These are phyloP conservation scores for Clathrospora elynae DNA, from an alignment of 2,329 filamentous ascomycete genomes.

Conservation along the genomic window DNA sequence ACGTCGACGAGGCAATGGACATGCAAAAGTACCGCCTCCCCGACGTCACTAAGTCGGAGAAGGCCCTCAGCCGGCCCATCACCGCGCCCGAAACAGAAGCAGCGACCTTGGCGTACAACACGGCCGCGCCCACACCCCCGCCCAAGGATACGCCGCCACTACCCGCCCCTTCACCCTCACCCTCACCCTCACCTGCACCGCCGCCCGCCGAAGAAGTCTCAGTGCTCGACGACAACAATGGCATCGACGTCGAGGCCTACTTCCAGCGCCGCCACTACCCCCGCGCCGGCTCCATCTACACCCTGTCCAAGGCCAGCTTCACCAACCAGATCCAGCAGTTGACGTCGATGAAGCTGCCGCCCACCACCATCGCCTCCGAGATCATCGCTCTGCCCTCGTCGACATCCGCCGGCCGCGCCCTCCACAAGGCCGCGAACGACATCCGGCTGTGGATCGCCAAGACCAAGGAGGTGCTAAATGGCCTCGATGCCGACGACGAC, in stretches of 20 bases:
- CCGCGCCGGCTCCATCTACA: constrained; percentile 83
- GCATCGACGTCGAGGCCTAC: constrained; percentile 62
- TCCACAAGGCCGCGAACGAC: constrained; percentile 87
- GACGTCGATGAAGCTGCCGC: constrained; percentile 85
- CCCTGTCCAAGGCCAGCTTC: constrained; percentile 88
- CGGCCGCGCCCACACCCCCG: constrained; percentile 9
- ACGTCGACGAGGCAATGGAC: constrained; percentile 63
- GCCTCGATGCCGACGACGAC: constrained; percentile 92
- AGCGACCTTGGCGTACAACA: constrained; percentile 1
- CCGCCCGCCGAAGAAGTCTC: constrained; percentile 47
- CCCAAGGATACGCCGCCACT: constrained; percentile 15
- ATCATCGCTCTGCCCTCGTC: constrained; percentile 86
- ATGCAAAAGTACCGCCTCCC: constrained; percentile 75
- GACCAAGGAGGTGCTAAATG: constrained; percentile 84
- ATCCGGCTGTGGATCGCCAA: constrained; percentile 94
- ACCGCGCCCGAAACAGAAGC: constrained; percentile 22
- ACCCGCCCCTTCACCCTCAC: constrained; percentile 50
- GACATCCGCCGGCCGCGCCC: constrained; percentile 77
- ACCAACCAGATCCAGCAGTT: constrained; percentile 91
- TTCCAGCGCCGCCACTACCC: constrained; percentile 68
- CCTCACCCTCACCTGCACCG: constrained; percentile 50
- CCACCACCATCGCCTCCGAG: constrained; percentile 81
- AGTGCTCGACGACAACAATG: constrained; percentile 44
- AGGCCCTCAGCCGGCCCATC: constrained; percentile 48
- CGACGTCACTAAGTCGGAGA: constrained; percentile 70